phyloP scores from a whole-genome alignment of 805 yeast species.

The Helenozyma baotianmanensis region DNA sequence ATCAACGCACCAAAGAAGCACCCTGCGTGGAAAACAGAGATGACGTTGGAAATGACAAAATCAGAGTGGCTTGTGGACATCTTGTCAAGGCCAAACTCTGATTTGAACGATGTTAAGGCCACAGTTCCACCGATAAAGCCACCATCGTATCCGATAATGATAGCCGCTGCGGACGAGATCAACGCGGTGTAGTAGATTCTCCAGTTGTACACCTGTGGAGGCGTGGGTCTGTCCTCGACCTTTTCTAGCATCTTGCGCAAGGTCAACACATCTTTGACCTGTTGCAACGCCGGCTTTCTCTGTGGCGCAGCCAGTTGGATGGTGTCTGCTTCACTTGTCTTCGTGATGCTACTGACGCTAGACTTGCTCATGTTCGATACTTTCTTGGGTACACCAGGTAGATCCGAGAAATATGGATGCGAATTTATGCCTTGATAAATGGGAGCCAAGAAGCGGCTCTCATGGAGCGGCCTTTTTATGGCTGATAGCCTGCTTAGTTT shows the following conservation, averaged over 20 bases:
- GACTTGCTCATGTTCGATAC: background rate
- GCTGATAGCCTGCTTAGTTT: too few species aligned
- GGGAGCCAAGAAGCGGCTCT: too few species aligned
- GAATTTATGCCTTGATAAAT: too few species aligned
- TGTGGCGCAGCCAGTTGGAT: too few species aligned
- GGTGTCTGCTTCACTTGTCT: too few species aligned
- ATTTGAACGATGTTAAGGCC: conserved; percentile 26
- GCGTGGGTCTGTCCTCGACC: conserved; percentile 37
- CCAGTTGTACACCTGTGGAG: conserved; percentile 33
- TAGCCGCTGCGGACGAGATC: conserved; percentile 36
- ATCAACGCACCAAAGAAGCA: conserved; percentile 37
- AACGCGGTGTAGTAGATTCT: conserved; percentile 31
- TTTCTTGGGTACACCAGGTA: background rate
- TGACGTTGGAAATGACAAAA: conserved; percentile 27
- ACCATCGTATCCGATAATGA: conserved; percentile 39
- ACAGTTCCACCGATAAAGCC: conserved; percentile 40
- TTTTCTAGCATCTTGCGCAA: conserved; percentile 23
- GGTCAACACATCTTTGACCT: conserved; percentile 10
- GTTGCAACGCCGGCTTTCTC: conserved; percentile 5
- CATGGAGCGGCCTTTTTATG: too few species aligned
- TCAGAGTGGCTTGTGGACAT: conserved; percentile 18
- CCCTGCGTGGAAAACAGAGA: conserved; percentile 38
- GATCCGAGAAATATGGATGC: background rate
- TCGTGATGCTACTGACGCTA: background rate
- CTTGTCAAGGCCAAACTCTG: conserved; percentile 28